phyloP scores from a whole-genome alignment of 768 basidiomycete genomes.

The Lactarius sp. region DNA sequence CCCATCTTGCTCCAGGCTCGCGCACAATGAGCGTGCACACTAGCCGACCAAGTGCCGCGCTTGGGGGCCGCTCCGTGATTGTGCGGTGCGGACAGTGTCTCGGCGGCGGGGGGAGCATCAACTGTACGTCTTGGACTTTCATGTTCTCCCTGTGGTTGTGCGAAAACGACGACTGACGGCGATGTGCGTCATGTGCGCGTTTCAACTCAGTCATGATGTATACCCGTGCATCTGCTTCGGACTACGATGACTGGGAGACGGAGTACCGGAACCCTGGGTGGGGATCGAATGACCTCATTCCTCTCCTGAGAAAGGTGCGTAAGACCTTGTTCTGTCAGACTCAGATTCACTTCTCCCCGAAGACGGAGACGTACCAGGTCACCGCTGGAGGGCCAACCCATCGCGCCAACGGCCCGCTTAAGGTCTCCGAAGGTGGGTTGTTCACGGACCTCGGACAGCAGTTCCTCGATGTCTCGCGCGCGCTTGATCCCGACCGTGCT shows the following conservation, averaged over 20 bases:
- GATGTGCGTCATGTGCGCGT: background rate
- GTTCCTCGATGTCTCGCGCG: conserved; percentile 29
- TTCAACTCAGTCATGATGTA: conserved; percentile 37
- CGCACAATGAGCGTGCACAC: conserved; percentile 43
- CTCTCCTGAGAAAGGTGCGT: conserved; percentile 51
- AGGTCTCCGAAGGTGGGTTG: conserved; percentile 31
- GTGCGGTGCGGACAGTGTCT: conserved; percentile 47
- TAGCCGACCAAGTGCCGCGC: conserved; percentile 38
- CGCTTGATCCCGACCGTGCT: conserved; percentile 26
- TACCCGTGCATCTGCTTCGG: conserved; percentile 53
- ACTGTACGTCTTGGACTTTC: conserved; percentile 34
- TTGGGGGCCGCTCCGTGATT: conserved; percentile 41
- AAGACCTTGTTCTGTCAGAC: background rate
- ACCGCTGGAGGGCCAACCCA: conserved; percentile 35
- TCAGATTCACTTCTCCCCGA: background rate
- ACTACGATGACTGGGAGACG: conserved; percentile 60
- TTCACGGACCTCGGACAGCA: conserved; percentile 27
- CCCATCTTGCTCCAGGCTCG: conserved; percentile 37
- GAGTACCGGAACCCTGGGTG: conserved; percentile 53
- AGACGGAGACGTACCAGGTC: conserved; percentile 40
- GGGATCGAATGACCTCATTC: conserved; percentile 53
- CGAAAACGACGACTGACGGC: background rate
- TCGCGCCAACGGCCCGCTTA: conserved; percentile 44
- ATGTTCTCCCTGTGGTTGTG: background rate
- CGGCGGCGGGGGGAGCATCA: conserved; percentile 60